A percentile compares a stretch with the other conserved stretches of the same genome.
phyloP scores from a whole-genome alignment of 495 filamentous ascomycete species.

The Pyrenula aspistea region DNA sequence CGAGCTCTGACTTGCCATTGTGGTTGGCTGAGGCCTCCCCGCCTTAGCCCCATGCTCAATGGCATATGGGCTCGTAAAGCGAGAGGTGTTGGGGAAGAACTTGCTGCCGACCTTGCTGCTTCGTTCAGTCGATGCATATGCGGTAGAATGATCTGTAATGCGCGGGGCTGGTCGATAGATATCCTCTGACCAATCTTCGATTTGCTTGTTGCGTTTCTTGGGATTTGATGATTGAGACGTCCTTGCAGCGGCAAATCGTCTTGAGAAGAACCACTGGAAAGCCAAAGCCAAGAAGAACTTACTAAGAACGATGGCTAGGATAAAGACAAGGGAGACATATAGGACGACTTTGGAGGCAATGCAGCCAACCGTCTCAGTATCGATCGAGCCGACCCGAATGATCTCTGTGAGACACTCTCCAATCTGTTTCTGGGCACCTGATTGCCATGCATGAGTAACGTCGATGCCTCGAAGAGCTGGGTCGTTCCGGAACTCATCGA shows the following conservation, averaged over 20 bases:
- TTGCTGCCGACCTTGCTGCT: constrained; percentile 68
- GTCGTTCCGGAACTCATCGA: constrained; percentile 72
- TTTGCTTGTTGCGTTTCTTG: constrained; percentile 78
- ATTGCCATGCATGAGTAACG: constrained; percentile 78
- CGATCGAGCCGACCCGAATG: constrained; percentile 88
- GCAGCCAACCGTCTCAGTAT: constrained; percentile 93
- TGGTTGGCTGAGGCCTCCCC: constrained; percentile 55
- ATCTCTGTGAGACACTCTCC: constrained; percentile 83
- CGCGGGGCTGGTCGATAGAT: constrained; percentile 86
- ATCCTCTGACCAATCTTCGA: constrained; percentile 97
- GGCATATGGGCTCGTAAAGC: constrained; percentile 90
- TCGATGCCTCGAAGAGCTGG: constrained; percentile 71
- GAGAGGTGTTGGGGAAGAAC: constrained; percentile 75
- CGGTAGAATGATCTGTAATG: constrained; percentile 53
- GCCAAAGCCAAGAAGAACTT: constrained; percentile 84
- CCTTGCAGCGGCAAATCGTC: constrained; percentile 65
- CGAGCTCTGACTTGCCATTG: constrained; percentile 90
- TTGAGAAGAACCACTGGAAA: constrained; percentile 91
- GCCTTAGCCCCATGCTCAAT: constrained; percentile 42
- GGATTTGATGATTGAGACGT: constrained; percentile 57
- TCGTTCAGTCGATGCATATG: constrained; percentile 49
- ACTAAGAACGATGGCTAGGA: constrained; percentile 74
- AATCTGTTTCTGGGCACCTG: constrained; percentile 59
- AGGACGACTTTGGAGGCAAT: constrained; percentile 96
- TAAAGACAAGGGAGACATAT: constrained; percentile 87